Base-by-base conservation (phyloP, 129 eudicot species). In the Centella asiatica region DNA sequence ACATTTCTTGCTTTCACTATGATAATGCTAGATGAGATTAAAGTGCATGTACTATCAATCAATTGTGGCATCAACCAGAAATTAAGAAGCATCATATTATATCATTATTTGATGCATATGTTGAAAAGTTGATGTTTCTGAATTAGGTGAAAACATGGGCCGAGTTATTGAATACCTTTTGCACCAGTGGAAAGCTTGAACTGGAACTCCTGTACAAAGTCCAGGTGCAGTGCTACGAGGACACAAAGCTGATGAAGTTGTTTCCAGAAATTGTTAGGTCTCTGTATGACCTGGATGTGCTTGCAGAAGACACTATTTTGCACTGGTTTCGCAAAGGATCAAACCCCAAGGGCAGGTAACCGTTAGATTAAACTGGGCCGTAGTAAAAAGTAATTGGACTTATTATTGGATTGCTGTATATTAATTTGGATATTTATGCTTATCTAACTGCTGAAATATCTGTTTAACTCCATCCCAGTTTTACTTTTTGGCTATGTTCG, bases 301-400 rank as follows among this genome's bases (percentile, higher is more conserved):
- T 88, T 72, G 94, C 96, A 25, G 96, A 88, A 75, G 96, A 93
- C 57, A 93, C 99, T 56, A 88, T 93, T 47, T 95, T 85, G 66
- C 96, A 87, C 70, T 93, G 99, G 99, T 87, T 87, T 51, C 95
- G 92, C 42, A 88, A 93, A 70, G 99, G 99, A 78, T 53, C 96
- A 66, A 87, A 87, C 68, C 99, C 77, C 12, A 93, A 88, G 83
- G 99, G 99, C 83, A 87, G 99, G 99, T 87, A 80, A 60, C 25
- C 0, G n/a, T 5, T 23, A n/a, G 42, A 40, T 4, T 42, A 60
- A 24, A 5, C 7, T 39, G 8, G 3, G 2, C 2, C n/a, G 0
- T 13, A 51, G 13, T 25, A 25, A 22, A 51, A 25, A 25, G 2
- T 1, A 23, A 25, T 6, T 10, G 4, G 12, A 11, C 0, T 51